Percentiles rank a stretch among this genome's conserved stretches.
Conservation (phyloP, 2,329 filamentous ascomycete species). For the Colletotrichum sp. region DNA sequence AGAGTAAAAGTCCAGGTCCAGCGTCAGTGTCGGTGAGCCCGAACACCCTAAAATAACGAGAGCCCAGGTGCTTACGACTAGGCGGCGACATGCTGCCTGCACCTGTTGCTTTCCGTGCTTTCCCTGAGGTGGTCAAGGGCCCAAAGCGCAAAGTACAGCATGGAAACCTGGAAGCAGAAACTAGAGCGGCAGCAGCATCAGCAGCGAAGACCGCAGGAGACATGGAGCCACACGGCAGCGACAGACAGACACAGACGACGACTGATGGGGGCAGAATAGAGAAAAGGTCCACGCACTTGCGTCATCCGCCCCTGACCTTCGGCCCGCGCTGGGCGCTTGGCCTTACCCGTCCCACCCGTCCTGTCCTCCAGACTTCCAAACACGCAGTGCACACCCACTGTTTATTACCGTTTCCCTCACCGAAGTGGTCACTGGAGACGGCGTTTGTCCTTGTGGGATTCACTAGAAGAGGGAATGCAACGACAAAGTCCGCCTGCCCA, state of each 20-base stretch:
- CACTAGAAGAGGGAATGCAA: neutral
- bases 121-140: neutral
- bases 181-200: neutral
- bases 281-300: constrained; percentile 19
- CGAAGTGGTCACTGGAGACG: neutral
- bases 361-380: neutral
- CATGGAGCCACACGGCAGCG: neutral
- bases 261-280: neutral
- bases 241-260: neutral
- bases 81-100: neutral
- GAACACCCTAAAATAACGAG: neutral
- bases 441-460: neutral
- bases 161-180: neutral
- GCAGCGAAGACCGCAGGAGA: neutral
- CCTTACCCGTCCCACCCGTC: constrained; percentile 8
- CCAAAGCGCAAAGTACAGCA: neutral
- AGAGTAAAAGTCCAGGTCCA: neutral
- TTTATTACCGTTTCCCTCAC: neutral
- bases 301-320: constrained; percentile 16
- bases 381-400: neutral
- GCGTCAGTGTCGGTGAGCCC: neutral
- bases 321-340: constrained; percentile 19
- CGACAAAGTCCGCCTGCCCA: neutral
- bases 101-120: neutral
- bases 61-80: neutral